Conservation (phyloP, 1,284 basidiomycete species). For the Thecaphora thlaspeos region DNA sequence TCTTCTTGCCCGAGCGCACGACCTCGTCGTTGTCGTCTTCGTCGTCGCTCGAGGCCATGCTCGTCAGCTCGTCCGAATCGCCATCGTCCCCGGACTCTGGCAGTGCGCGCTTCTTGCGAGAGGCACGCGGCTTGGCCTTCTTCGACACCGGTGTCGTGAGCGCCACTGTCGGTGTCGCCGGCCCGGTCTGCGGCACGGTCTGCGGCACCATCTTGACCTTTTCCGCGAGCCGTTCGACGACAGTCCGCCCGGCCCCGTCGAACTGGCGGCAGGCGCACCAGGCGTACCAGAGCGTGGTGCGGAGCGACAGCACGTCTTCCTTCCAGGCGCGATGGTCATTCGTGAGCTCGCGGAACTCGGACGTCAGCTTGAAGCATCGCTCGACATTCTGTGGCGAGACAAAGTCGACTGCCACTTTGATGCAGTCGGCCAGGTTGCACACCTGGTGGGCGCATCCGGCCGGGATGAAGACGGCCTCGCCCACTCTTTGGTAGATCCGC, state of each 20-base stretch:
- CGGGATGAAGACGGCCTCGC: constrained; percentile 93
- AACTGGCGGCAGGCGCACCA: constrained; percentile 62
- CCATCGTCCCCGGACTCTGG: no score
- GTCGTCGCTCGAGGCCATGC: no score
- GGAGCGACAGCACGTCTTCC: constrained; percentile 85
- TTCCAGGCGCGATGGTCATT: constrained; percentile 77
- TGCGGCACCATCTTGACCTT: constrained; percentile 2
- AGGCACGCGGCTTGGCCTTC: no score
- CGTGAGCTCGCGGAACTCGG: constrained; percentile 85
- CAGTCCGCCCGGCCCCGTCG: constrained; percentile 13
- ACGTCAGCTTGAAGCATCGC: constrained; percentile 77
- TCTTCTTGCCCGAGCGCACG: background rate
- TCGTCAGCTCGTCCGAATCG: no score
- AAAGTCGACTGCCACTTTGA: constrained; percentile 96
- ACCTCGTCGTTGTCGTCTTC: no score
- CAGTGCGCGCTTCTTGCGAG: no score
- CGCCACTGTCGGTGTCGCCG: no score
- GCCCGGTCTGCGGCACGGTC: background rate
- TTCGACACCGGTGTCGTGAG: no score
- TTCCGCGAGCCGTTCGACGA: constrained; percentile 3
- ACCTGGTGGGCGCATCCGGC: constrained; percentile 94
- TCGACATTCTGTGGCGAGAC: constrained; percentile 87
- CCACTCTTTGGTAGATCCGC: constrained; percentile 81
- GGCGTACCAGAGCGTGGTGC: constrained; percentile 84
- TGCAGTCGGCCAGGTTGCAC: constrained; percentile 81